These are phyloP conservation scores for Bipolaris bicolor DNA, from an alignment of 2,329 filamentous ascomycete genomes.

Conservation along the genomic window DNA sequence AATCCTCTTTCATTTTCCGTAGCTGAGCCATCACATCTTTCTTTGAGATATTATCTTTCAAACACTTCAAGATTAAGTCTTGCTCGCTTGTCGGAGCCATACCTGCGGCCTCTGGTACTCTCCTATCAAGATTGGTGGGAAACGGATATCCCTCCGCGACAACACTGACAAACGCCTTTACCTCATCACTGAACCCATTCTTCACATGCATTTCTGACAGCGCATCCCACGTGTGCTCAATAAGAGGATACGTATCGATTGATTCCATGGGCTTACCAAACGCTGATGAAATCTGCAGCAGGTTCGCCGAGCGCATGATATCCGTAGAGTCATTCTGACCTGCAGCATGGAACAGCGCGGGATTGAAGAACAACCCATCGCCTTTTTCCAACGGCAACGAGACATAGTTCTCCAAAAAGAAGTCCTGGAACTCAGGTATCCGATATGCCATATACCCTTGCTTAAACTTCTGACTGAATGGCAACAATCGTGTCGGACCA, in stretches of 20 bases:
- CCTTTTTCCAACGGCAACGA: conserved; percentile 60
- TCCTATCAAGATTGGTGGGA: conserved; percentile 65
- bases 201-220: conserved; percentile 43
- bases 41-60: conserved; percentile 52
- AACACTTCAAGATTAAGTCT: conserved; percentile 55
- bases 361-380: conserved; percentile 69
- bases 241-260: conserved; percentile 59
- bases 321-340: conserved; percentile 60
- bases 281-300: conserved; percentile 66
- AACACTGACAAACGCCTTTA: conserved; percentile 58
- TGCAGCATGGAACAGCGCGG: conserved; percentile 67
- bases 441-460: conserved; percentile 66
- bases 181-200: conserved; percentile 50
- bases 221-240: conserved; percentile 55
- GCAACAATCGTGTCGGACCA: conserved; percentile 66
- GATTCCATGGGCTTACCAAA: conserved; percentile 70
- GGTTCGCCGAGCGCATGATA: conserved; percentile 63
- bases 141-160: conserved; percentile 67
- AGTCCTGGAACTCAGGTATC: conserved; percentile 58
- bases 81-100: conserved; percentile 68
- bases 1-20: conserved; percentile 47
- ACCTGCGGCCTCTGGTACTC: conserved; percentile 61
- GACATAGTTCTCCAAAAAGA: conserved; percentile 61
- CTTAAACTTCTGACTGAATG: conserved; percentile 64
- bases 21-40: conserved; percentile 53